These are phyloP conservation scores for Calonectria pseudoreteaudii DNA, from an alignment of 2,329 filamentous ascomycete species.

Conservation along the genomic window DNA sequence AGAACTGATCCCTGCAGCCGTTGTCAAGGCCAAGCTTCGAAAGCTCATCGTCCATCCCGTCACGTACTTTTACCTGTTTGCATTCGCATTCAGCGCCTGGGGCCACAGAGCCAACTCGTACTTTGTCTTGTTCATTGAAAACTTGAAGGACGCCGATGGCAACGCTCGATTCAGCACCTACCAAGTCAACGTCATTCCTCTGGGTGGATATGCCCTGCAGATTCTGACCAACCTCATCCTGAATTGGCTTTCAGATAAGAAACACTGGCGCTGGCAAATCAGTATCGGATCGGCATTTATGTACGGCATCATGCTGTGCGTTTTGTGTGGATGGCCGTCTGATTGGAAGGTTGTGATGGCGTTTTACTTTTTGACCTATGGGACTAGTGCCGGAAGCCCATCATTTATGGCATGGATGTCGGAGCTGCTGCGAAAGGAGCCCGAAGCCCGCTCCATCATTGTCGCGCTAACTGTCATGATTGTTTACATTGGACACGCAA, in stretches of 20 bases:
- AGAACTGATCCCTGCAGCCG: slow-evolving; percentile 38
- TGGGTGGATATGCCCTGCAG: slow-evolving; percentile 47
- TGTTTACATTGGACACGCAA: slow-evolving; percentile 53
- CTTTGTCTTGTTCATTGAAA: slow-evolving; percentile 49
- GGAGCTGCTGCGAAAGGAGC: slow-evolving; percentile 49
- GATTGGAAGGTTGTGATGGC: slow-evolving; percentile 47
- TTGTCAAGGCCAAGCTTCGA: slow-evolving; percentile 41
- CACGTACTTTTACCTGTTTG: slow-evolving; percentile 46
- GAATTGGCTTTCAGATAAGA: slow-evolving; percentile 52
- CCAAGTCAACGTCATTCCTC: slow-evolving; percentile 47
- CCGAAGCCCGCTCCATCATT: slow-evolving; percentile 50
- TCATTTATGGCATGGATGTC: slow-evolving; percentile 53
- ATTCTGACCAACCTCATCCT: slow-evolving; percentile 50
- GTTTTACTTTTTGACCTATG: slow-evolving; percentile 52
- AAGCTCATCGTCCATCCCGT: slow-evolving; percentile 45
- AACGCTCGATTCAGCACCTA: slow-evolving; percentile 45
- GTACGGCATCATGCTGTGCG: slow-evolving; percentile 47
- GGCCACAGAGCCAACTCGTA: slow-evolving; percentile 47
- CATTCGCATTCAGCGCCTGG: slow-evolving; percentile 47
- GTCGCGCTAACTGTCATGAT: slow-evolving; percentile 53
- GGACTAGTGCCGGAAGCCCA: slow-evolving; percentile 48
- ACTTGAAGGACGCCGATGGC: slow-evolving; percentile 41
- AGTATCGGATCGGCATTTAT: slow-evolving; percentile 44
- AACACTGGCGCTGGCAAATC: slow-evolving; percentile 54
- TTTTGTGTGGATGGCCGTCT: slow-evolving; percentile 49